These are phyloP conservation scores for Pleurotus giganteus DNA, from an alignment of 768 basidiomycete genomes.

Conservation along the genomic window DNA sequence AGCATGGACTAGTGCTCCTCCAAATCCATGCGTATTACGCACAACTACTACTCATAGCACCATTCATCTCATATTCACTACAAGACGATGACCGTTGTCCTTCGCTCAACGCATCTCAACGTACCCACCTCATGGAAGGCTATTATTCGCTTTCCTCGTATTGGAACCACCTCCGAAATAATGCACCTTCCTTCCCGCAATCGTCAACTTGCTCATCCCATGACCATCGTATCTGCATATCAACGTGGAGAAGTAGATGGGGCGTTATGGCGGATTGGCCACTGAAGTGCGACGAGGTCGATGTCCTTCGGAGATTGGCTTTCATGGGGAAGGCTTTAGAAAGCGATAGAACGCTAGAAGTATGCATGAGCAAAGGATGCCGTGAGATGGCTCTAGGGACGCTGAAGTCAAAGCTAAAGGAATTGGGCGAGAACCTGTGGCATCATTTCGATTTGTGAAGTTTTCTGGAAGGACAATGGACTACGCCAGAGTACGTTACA, in stretches of 20 bases:
- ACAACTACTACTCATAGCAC: conserved; percentile 25
- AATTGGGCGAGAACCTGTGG: conserved; percentile 30
- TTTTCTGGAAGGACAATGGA: too few relatives aligned
- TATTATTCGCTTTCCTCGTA: conserved; percentile 31
- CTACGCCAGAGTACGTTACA: too few relatives aligned
- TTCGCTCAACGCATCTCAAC: conserved; percentile 25
- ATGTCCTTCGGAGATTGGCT: conserved; percentile 34
- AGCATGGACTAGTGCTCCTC: conserved; percentile 22
- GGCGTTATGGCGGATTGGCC: conserved; percentile 22
- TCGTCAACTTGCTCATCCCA: conserved; percentile 25
- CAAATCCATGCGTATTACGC: conserved; percentile 33
- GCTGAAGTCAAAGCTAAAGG: conserved; percentile 26
- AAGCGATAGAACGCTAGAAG: conserved; percentile 26
- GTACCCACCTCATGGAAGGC: conserved; percentile 30
- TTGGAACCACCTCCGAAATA: conserved; percentile 29
- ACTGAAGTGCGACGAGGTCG: conserved; percentile 23
- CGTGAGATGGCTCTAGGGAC: conserved; percentile 30
- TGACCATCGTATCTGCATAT: conserved; percentile 34
- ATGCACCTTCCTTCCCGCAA: conserved; percentile 27
- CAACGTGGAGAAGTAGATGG: conserved; percentile 37
- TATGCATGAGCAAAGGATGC: conserved; percentile 34
- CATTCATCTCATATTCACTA: conserved; percentile 18
- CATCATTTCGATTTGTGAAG: conserved; percentile 37
- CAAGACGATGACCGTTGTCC: conserved; percentile 12
- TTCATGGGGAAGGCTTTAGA: conserved; percentile 28